Evolutionary conservation across 805 yeast species (phyloP).

Genomic region (Suhomyces prunicola): DNA sequence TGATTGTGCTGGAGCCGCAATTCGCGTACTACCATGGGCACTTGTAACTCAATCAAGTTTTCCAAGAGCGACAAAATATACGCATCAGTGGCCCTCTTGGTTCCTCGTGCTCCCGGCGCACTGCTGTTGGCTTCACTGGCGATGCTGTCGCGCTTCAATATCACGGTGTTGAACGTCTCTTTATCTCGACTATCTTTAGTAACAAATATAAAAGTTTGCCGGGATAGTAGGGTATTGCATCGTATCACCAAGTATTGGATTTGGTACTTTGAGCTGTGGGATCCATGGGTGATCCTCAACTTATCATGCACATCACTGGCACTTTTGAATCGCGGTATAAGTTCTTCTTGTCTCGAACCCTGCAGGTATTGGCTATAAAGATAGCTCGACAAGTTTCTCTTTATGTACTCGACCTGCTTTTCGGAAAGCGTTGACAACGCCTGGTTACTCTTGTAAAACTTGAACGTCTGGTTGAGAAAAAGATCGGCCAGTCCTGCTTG

Average conservation of each 20-base stretch:
- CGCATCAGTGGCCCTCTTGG: not conserved
- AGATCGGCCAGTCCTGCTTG: conserved; percentile 4
- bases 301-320: conserved; percentile 5
- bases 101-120: not conserved
- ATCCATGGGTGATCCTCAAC: conserved; percentile 1
- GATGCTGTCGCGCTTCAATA: conserved; percentile 3
- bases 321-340: conserved; percentile 8
- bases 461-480: conserved; percentile 13
- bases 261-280: not conserved
- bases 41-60: conserved; percentile 5
- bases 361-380: conserved; percentile 1
- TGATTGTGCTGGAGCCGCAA: conserved; percentile 4
- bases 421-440: not conserved
- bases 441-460: conserved; percentile 11
- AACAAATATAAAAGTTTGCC: conserved; percentile 10
- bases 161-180: conserved; percentile 5
- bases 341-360: conserved; percentile 1
- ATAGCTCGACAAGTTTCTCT: conserved; percentile 5
- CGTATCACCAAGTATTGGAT: conserved; percentile 9
- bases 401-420: conserved; percentile 4
- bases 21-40: conserved; percentile 11
- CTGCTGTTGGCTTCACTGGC: not conserved
- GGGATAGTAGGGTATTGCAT: conserved; percentile 7
- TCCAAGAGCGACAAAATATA: conserved; percentile 7
- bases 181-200: not conserved